These are phyloP conservation scores for Cutaneotrichosporon mucoides DNA, from an alignment of 1,284 basidiomycete genomes.

Conservation along the genomic window DNA sequence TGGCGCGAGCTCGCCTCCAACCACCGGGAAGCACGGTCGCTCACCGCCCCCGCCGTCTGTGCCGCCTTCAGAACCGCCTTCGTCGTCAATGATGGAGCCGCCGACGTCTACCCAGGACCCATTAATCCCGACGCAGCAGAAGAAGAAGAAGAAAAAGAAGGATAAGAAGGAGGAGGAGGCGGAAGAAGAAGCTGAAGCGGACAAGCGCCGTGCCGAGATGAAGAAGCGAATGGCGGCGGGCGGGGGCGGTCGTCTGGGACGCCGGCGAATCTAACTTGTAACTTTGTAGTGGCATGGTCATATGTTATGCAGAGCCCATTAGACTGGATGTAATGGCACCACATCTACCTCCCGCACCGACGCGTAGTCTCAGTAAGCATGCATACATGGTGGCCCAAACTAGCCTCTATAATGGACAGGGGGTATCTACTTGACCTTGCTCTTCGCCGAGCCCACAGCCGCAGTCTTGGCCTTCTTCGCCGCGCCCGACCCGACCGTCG, in stretches of 20 bases:
- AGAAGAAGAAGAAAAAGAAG: conserved; percentile 23
- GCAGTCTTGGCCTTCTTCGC: conserved; percentile 22
- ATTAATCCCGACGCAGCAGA: conserved; percentile 14
- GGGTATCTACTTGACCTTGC: conserved; percentile 9
- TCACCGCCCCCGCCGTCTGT: not conserved
- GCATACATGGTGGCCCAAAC: conserved; percentile 5
- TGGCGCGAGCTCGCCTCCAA: not conserved
- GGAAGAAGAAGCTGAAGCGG: conserved; percentile 35
- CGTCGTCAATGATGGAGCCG: not conserved
- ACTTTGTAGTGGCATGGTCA: too few relatives aligned
- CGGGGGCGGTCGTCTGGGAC: conserved; percentile 20
- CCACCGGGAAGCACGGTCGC: not conserved
- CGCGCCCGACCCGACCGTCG: conserved; percentile 31
- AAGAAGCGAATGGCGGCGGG: conserved; percentile 34
- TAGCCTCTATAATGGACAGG: conserved; percentile 3
- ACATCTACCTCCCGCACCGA: too few relatives aligned
- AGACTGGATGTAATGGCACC: too few relatives aligned
- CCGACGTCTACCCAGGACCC: conserved; percentile 16
- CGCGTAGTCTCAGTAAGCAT: not conserved
- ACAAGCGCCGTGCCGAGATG: conserved; percentile 29
- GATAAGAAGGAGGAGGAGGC: conserved; percentile 28
- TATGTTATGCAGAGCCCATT: too few relatives aligned
- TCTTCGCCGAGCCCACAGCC: conserved; percentile 14
- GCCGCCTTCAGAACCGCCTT: conserved; percentile 1
- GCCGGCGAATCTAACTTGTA: not conserved